A percentile compares a stretch with the other conserved stretches of the same genome.
Evolutionary conservation across 2,329 filamentous ascomycete species (phyloP).

Genomic region (Blastomyces percursus): DNA sequence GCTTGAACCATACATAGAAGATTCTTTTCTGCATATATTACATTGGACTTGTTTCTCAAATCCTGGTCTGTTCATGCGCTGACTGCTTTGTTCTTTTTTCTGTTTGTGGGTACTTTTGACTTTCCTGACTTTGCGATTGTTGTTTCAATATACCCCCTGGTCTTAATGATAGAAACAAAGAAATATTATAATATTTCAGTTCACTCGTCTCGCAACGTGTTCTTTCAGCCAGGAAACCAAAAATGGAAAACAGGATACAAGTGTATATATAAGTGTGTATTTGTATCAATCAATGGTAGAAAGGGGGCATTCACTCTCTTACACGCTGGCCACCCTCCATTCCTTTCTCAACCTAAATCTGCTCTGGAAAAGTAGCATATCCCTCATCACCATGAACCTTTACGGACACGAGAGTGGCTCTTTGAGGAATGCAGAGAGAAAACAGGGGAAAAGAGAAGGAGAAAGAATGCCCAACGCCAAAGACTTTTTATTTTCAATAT

Average conservation of each 20-base stretch:
- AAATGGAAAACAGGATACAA: neutral
- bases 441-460: neutral
- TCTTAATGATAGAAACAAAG: neutral
- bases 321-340: neutral
- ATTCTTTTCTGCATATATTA: neutral
- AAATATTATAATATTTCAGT: conserved; percentile 1
- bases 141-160: neutral
- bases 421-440: neutral
- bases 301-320: neutral
- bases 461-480: neutral
- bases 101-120: neutral
- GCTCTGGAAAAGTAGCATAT: too few species aligned
- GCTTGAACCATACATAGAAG: neutral
- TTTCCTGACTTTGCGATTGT: neutral
- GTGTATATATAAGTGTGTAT: neutral
- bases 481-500: neutral
- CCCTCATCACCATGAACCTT: too few species aligned
- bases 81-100: too few species aligned
- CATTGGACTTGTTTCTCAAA: neutral
- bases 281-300: neutral
- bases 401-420: neutral
- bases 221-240: neutral
- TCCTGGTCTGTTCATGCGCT: neutral
- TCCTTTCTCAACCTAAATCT: neutral
- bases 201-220: neutral